Base-by-base conservation (phyloP, 768 basidiomycete species). In the Mrakia frigida region DNA sequence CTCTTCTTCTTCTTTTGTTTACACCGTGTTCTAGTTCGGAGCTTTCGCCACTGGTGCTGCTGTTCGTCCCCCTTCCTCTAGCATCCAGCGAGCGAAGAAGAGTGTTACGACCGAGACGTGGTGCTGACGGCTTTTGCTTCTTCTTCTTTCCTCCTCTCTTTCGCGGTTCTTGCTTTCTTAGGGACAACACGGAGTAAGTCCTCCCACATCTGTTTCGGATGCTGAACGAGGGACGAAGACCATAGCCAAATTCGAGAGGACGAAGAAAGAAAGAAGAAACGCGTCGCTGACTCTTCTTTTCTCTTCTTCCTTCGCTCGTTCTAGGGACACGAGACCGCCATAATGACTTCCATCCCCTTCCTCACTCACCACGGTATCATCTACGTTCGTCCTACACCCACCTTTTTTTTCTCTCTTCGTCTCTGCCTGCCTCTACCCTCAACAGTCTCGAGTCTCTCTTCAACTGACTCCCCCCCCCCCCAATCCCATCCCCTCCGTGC, bases 251-350 rank as follows among this genome's bases (percentile, higher is more conserved):
- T 2, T 43, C 11, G 43, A 14, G 16, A 11, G 43, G 43, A 9
- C 11, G 43, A 14, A 2, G 11, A 14, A 1, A 43, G 43, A 13
- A 11, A 43, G 16, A 13, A 43, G 16, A 43, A 14, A 43, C 43
- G 43, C 43, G 43, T 43, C 21, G 52, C 52, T 53, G 52, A 53
- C 25, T 28, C 56, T 18, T 28, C 25, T 56, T 2, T 11, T 56
- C 6, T 56, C 56, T 7, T 25, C 9, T 7, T 4, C n/a, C 13
- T 56, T 53, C 53, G 21, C 3, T 9, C 50, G 46, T 70, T 67
- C 65, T 31, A 61, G 28, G 76, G 77, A 60, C 73, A 74, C 39
- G 77, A 78, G 73, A 69, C 73, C 46, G 74, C 77, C 50, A 39
- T 63, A 14, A 52, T 74, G 23, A 74, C 77, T 7, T 59, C 73